Evolutionary conservation across 2,329 filamentous ascomycete genomes (phyloP).

Genomic region (Colletotrichum gigasporum): DNA sequence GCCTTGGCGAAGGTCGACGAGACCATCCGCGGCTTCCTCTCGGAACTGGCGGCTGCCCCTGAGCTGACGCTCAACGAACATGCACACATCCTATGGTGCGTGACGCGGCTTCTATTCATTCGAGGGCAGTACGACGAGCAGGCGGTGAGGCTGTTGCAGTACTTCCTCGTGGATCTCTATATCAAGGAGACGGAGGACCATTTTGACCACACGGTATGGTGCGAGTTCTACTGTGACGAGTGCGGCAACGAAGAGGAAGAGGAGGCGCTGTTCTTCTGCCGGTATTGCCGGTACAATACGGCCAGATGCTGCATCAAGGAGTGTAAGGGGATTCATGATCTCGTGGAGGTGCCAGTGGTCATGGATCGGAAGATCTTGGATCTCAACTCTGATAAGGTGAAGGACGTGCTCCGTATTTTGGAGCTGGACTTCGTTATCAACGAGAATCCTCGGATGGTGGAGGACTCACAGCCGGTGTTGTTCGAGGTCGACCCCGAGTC

Average conservation of each 20-base stretch:
- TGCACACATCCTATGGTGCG: neutral
- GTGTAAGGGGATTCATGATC: neutral
- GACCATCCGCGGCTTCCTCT: neutral
- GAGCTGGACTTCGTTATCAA: neutral
- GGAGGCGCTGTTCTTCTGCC: constrained; percentile 19
- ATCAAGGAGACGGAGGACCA: neutral
- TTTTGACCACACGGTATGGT: neutral
- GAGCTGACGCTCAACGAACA: constrained; percentile 4
- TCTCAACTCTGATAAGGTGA: constrained; percentile 19
- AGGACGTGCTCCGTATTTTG: neutral
- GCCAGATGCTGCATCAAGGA: constrained; percentile 1
- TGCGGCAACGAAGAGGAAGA: constrained; percentile 7
- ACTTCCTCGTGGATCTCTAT: neutral
- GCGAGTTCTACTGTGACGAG: constrained; percentile 3
- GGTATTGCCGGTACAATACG: neutral
- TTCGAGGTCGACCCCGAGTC: constrained; percentile 3
- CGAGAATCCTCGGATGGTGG: neutral
- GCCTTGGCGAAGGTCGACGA: neutral
- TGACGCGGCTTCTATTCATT: neutral
- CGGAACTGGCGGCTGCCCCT: neutral
- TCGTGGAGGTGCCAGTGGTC: constrained; percentile 5
- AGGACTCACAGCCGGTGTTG: neutral
- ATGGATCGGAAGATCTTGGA: neutral
- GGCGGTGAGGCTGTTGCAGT: constrained; percentile 4
- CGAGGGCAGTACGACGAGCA: constrained; percentile 16